Evolutionary conservation across 345 rosid species (phyloP), one percentile per base, ranked within the genome.

Genomic region (Isatis tinctoria): DNA sequence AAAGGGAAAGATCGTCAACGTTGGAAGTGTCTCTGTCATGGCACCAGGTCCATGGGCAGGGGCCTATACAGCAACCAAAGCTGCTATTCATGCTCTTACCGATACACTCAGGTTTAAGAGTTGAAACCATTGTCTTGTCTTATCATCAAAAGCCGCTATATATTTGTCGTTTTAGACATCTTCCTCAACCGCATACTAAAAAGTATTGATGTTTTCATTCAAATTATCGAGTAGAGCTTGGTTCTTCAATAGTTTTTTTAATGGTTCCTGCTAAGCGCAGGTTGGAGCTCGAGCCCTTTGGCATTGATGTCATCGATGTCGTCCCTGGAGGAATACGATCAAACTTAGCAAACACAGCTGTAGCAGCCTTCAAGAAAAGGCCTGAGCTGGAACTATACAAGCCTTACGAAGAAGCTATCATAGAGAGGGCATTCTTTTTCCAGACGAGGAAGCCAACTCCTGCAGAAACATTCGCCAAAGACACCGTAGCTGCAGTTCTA

Each of bases 361-460:
- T 74, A 27, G 77, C 86, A 8, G 81, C 48, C 83, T 85, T 84
- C 84, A 75, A 74, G 53, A 67, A 70, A 73, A 81, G 91, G 93
- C 95, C 98, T 0, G 91, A 94, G 73, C 86, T 85, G 87, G 86
- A 87, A 76, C 77, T 94, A 47, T 91, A 82, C 82, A 90, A 84
- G 80, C 88, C 88, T 73, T 91, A 78, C 10, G 91, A 85, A 78
- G 80, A 69, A 40, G 87, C 75, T 22, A 89, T 88, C 70, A 79
- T 72, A 49, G 83, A 77, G 20, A 85, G 97, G 48, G 89, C 92
- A 5, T 28, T 74, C 28, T 27, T 87, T 33, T 88, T 90, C 6
- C 96, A 90, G 74, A 76, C 69, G 77, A 27, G 22, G 51, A 83
- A 67, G 70, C 78, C 89, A 16, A 87, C 95, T 56, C 88, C 98